Conservation (phyloP, 306 rosid species). For the Urtica urens region DNA sequence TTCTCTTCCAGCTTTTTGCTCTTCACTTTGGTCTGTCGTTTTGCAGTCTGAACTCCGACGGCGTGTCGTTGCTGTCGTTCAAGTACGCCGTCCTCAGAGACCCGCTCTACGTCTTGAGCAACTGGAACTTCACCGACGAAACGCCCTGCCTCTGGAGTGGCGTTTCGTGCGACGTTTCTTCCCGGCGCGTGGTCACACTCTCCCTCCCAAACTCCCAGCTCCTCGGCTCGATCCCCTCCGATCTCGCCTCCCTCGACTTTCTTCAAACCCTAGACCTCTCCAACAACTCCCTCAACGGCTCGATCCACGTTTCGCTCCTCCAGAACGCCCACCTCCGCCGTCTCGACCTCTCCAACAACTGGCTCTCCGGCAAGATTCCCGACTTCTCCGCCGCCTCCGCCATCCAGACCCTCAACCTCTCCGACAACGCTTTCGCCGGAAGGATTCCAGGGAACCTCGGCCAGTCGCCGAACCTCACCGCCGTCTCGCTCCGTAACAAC, state of each 20-base stretch:
- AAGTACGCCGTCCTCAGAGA: conserved; percentile 47
- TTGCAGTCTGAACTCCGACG: conserved; percentile 45
- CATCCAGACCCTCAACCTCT: conserved; percentile 53
- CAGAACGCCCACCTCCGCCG: conserved; percentile 37
- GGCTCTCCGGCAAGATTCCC: conserved; percentile 47
- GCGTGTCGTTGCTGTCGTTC: conserved; percentile 49
- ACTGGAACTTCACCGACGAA: conserved; percentile 43
- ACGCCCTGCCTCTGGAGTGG: conserved; percentile 65
- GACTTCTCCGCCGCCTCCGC: conserved; percentile 17
- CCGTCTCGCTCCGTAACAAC: conserved; percentile 41
- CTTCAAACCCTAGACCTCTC: conserved; percentile 72
- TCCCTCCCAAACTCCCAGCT: conserved; percentile 56
- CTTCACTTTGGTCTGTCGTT: conserved; percentile 21
- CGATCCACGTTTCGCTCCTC: conserved; percentile 49
- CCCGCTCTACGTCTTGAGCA: conserved; percentile 30
- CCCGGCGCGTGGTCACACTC: conserved; percentile 36
- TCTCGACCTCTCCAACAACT: conserved; percentile 50
- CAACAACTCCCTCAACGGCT: conserved; percentile 69
- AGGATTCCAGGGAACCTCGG: conserved; percentile 39
- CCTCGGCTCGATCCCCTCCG: conserved; percentile 52
- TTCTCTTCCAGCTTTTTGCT: conserved; percentile 6
- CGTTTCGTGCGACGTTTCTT: neutral
- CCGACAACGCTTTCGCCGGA: conserved; percentile 75
- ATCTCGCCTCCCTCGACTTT: conserved; percentile 50
- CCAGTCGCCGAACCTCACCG: conserved; percentile 32